Evolutionary conservation across 208 protist genomes (phyloP).

Genomic region (Trypanosoma theileri): DNA sequence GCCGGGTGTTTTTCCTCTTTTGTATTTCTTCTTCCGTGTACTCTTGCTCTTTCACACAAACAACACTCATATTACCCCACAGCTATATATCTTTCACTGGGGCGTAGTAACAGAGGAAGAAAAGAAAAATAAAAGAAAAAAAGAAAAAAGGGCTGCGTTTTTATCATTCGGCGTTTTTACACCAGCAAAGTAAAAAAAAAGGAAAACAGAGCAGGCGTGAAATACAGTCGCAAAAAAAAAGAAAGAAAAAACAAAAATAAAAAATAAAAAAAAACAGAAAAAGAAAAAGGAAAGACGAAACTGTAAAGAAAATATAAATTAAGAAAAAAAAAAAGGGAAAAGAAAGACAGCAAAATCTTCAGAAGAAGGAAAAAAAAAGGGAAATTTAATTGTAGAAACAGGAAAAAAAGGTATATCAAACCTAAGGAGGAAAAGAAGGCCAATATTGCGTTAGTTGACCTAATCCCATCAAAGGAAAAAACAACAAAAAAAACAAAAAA

Average conservation of each 20-base stretch:
- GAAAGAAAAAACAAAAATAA: constrained; percentile 7
- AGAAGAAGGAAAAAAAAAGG: constrained; percentile 19
- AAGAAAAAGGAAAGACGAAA: constrained; percentile 2
- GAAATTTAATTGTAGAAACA: neutral
- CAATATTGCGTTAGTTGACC: neutral
- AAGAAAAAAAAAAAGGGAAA: constrained; percentile 12
- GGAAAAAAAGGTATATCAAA: neutral
- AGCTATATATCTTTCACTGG: too few relatives aligned
- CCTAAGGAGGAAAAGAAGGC: neutral
- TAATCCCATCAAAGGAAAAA: neutral
- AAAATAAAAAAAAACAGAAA: constrained; percentile 3
- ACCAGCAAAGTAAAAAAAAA: neutral
- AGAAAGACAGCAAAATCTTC: constrained; percentile 12
- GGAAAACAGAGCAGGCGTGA: neutral
- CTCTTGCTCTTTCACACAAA: too few relatives aligned
- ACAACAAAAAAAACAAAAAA: neutral
- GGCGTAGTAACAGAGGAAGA: too few relatives aligned
- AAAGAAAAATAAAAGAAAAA: too few relatives aligned
- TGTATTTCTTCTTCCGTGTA: too few relatives aligned
- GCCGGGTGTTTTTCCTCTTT: too few relatives aligned
- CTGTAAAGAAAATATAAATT: neutral
- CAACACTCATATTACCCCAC: too few relatives aligned
- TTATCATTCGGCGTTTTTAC: too few relatives aligned
- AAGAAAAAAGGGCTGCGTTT: too few relatives aligned
- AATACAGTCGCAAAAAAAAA: neutral